Conservation (phyloP, 441 rosid species). For the Mallotus japonicus region DNA sequence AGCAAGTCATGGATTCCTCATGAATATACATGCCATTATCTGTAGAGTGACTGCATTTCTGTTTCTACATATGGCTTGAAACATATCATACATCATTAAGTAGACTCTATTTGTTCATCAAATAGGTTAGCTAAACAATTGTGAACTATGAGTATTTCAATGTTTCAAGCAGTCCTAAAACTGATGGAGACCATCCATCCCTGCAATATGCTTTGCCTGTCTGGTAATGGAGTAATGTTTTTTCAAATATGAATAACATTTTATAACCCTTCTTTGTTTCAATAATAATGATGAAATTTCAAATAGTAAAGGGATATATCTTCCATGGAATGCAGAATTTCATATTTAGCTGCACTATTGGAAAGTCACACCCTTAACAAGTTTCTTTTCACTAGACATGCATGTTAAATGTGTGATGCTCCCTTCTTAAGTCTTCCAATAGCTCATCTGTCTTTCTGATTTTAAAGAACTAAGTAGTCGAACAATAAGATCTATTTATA, state of each 20-base stretch:
- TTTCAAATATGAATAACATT: neutral
- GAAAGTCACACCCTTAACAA: neutral
- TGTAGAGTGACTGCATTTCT: neutral
- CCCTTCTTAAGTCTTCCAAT: neutral
- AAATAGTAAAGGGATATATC: neutral
- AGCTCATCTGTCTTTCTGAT: neutral
- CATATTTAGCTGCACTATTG: neutral
- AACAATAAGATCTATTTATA: neutral
- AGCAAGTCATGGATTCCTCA: neutral
- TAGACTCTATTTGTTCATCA: neutral
- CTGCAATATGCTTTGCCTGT: neutral
- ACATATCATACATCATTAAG: neutral
- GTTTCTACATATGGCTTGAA: neutral
- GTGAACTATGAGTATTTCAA: too few species aligned
- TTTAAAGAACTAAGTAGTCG: neutral
- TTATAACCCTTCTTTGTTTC: neutral
- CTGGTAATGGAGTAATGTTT: too few species aligned
- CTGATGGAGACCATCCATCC: neutral
- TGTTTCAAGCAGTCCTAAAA: neutral
- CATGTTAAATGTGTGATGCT: neutral
- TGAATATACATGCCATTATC: neutral
- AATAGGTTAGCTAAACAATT: too few species aligned
- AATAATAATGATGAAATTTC: neutral
- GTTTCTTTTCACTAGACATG: neutral
- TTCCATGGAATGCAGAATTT: neutral